These are phyloP conservation scores for Populus tremula DNA, from an alignment of 345 rosid genomes.

Conservation along the genomic window DNA sequence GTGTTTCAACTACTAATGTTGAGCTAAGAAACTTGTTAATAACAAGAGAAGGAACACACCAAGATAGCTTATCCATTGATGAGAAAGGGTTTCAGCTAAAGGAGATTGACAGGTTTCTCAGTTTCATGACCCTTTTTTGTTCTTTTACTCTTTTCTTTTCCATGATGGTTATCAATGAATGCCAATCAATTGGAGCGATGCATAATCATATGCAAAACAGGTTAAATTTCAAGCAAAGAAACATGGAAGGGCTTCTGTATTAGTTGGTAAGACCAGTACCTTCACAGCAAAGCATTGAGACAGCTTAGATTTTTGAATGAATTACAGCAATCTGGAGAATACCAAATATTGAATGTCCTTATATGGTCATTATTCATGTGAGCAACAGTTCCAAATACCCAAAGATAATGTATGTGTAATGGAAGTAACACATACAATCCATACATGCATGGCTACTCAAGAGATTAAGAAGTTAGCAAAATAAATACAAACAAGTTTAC, in stretches of 20 bases:
- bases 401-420: background rate
- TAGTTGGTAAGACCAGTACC: background rate
- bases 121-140: too few relatives aligned
- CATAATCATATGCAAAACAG: background rate
- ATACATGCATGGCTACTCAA: background rate
- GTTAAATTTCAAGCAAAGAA: background rate
- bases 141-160: too few relatives aligned
- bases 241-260: background rate
- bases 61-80: background rate
- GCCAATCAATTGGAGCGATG: too few relatives aligned
- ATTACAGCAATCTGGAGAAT: too few relatives aligned
- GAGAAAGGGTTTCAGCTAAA: too few relatives aligned
- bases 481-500: background rate
- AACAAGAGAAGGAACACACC: background rate
- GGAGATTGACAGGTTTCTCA: too few relatives aligned
- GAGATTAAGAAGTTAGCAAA: background rate
- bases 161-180: too few relatives aligned
- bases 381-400: background rate
- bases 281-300: background rate
- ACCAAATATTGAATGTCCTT: background rate
- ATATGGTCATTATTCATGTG: background rate
- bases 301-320: background rate
- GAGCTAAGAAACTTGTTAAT: background rate
- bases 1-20: background rate
- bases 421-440: background rate